Evolutionary conservation across 2,329 filamentous ascomycete species (phyloP), one percentile per base, ranked within the genome.

Genomic region (Sclerotinia borealis): DNA sequence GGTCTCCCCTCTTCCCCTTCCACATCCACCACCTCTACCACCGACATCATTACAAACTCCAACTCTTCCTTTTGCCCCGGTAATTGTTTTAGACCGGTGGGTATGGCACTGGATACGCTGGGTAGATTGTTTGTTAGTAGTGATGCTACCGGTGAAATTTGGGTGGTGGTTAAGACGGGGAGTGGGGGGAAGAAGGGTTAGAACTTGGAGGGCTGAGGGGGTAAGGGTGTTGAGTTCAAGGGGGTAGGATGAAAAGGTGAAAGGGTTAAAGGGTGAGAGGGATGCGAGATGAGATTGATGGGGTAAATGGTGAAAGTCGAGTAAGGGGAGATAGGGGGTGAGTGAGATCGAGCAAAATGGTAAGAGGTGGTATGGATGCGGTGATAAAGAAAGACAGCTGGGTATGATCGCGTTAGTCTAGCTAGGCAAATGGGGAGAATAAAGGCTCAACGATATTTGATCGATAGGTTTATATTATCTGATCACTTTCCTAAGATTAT

Each of bases 81-180:
- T 48, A 71, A 72, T 4, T 90, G 86, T 74, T 85, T 90, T 76
- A 79, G 86, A 2, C 86, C 87, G 31, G 85, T 85, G 1, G 84
- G 85, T 1, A 75, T 90, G 8, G 80, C 79, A 0, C 77, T 79
- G 67, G 81, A 84, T 64, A 22, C 2, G 0, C 59, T 65, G 25
- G 64, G 61, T 13, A 45, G 67, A 31, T n/a, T 68, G 7, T 71
- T 65, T 37, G 66, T 69, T 56, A 68, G 56, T 29, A 66, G 61
- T 43, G 69, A 69, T 62, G 72, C 78, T 17, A 86, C 85, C 0
- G 87, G 86, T 7, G 87, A 90, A 77, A 81, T 90, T 48, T 89
- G 83, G 68, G 81, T 89, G 5, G 71, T 85, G 47, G 68, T 70
- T 19, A 72, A 63, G 55, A 70, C 10, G 7, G n/a, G 31, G 11